Conservation (phyloP, 306 rosid genomes). For the Herpetospermum pedunculosum region DNA sequence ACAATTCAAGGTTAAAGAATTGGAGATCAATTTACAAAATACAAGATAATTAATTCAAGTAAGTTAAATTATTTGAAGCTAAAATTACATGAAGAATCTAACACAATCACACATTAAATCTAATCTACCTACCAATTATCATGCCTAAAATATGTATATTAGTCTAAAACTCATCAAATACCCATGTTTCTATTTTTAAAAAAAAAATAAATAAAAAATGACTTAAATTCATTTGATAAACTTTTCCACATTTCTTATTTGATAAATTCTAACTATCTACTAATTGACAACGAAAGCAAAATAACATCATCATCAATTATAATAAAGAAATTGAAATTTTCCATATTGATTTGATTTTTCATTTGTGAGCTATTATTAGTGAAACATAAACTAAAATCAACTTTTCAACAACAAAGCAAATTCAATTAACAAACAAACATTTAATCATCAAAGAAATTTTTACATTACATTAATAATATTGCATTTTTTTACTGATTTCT, state of each 20-base stretch:
- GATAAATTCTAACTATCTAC: no score
- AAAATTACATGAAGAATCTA: background rate
- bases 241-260: no score
- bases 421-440: background rate
- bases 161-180: background rate
- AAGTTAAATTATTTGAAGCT: background rate
- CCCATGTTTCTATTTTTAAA: background rate
- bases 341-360: background rate
- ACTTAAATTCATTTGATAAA: no score
- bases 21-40: background rate
- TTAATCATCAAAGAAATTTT: background rate
- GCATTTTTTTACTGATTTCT: background rate
- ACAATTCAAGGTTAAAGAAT: background rate
- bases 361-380: background rate
- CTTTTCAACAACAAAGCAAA: background rate
- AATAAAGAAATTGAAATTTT: background rate
- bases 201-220: background rate
- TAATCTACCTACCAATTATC: background rate
- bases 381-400: background rate
- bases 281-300: no score
- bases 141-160: background rate
- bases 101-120: background rate
- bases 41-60: background rate
- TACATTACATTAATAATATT: background rate
- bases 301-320: no score